Conservation (phyloP, 257 asterid species). For the Cruciata laevipes region DNA sequence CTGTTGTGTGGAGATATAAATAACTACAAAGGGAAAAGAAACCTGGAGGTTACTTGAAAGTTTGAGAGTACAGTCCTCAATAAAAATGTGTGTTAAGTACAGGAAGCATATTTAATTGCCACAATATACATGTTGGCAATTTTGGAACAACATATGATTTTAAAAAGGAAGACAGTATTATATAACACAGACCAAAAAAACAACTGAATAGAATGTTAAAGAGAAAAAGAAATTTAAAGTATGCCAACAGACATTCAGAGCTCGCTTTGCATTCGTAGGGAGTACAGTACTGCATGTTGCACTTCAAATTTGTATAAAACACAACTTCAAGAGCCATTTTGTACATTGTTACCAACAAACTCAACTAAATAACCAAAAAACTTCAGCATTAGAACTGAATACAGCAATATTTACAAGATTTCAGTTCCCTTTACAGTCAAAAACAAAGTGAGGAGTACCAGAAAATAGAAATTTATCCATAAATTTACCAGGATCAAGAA, state of each 20-base stretch:
- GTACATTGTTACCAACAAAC: neutral
- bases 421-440: neutral
- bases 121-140: neutral
- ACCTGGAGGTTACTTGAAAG: neutral
- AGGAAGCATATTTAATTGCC: neutral
- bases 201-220: neutral
- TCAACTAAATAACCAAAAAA: no score
- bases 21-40: slow-evolving; percentile 43
- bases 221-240: neutral
- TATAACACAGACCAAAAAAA: neutral
- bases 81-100: neutral
- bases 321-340: neutral
- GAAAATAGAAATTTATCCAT: neutral
- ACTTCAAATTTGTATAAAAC: neutral
- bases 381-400: no score
- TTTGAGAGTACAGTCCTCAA: neutral
- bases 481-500: neutral
- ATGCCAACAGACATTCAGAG: neutral
- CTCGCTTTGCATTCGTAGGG: neutral
- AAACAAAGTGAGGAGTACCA: neutral
- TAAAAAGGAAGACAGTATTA: neutral
- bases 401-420: neutral
- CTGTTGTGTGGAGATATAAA: slow-evolving; percentile 63
- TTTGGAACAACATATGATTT: neutral
- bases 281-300: neutral